Evolutionary conservation across 306 rosid genomes (phyloP).

Genomic region (Leucaena leucocephala): DNA sequence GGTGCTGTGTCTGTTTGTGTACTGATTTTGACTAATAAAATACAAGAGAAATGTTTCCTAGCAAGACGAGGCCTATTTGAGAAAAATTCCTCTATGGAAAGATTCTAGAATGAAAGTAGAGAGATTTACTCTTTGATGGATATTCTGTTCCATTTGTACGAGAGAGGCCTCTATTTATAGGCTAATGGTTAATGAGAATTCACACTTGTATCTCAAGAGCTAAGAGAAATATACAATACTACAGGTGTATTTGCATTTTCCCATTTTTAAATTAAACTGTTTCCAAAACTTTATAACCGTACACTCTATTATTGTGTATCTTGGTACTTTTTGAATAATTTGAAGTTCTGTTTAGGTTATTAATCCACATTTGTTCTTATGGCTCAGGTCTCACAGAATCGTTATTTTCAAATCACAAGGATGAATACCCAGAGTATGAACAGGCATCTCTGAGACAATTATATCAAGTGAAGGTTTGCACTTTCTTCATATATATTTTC

Average conservation of each 20-base stretch:
- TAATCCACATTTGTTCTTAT: slow-evolving; percentile 31
- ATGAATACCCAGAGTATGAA: slow-evolving; percentile 95
- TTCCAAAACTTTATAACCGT: slow-evolving; percentile 7
- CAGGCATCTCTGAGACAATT: slow-evolving; percentile 92
- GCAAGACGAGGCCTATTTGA: slow-evolving; percentile 21
- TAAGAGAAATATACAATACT: background rate
- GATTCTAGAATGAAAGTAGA: background rate
- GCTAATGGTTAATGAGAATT: background rate
- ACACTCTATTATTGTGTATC: background rate
- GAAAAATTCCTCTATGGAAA: background rate
- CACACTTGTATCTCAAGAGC: background rate
- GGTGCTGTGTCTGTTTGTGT: slow-evolving; percentile 5
- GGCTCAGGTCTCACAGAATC: slow-evolving; percentile 93
- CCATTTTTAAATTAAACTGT: slow-evolving; percentile 1
- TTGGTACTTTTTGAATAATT: slow-evolving; percentile 27
- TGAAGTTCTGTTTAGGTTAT: slow-evolving; percentile 25
- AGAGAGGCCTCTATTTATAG: background rate
- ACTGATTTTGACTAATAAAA: slow-evolving; percentile 22
- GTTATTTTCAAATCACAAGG: slow-evolving; percentile 88
- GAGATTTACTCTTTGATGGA: background rate
- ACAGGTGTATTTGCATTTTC: background rate
- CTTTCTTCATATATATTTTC: slow-evolving; percentile 24
- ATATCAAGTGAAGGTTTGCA: slow-evolving; percentile 83
- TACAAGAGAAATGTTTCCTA: slow-evolving; percentile 16
- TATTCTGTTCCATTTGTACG: background rate